Percentiles rank a stretch among this genome's conserved stretches.
These are phyloP conservation scores for Populus nigra DNA, from an alignment of 345 rosid genomes.

Conservation along the genomic window DNA sequence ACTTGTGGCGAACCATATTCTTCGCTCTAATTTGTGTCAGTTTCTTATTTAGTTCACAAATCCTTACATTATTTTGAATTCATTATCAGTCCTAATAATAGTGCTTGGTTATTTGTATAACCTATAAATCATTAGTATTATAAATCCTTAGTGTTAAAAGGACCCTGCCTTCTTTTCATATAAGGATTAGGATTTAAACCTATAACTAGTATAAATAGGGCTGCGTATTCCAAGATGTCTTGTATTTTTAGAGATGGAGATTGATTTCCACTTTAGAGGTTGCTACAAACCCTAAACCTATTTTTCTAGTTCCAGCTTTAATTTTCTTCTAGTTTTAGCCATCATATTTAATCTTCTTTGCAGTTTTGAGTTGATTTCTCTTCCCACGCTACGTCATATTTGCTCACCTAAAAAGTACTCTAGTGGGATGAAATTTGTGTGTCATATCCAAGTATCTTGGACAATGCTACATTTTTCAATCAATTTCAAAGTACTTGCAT, in stretches of 20 bases:
- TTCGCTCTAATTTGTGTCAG: too few species aligned
- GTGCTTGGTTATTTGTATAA: too few species aligned
- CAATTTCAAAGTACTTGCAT: not conserved
- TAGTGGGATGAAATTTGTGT: not conserved
- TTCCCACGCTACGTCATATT: not conserved
- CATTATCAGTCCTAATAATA: not conserved
- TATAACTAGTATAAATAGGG: not conserved
- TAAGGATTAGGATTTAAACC: not conserved
- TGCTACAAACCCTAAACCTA: not conserved
- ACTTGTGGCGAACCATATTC: too few species aligned
- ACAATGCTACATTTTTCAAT: not conserved
- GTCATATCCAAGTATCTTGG: not conserved
- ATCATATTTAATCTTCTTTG: not conserved
- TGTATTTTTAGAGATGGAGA: not conserved
- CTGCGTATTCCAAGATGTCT: not conserved
- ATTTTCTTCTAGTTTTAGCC: not conserved
- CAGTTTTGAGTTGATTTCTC: not conserved
- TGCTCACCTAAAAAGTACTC: not conserved
- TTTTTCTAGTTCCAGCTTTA: not conserved
- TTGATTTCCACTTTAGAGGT: not conserved
- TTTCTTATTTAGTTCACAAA: not conserved
- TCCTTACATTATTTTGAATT: not conserved
- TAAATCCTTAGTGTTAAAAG: too few species aligned
- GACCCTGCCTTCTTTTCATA: not conserved
- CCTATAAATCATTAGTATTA: too few species aligned